phyloP scores from a whole-genome alignment of 257 asterid genomes.

The Galeopsis tetrahit region DNA sequence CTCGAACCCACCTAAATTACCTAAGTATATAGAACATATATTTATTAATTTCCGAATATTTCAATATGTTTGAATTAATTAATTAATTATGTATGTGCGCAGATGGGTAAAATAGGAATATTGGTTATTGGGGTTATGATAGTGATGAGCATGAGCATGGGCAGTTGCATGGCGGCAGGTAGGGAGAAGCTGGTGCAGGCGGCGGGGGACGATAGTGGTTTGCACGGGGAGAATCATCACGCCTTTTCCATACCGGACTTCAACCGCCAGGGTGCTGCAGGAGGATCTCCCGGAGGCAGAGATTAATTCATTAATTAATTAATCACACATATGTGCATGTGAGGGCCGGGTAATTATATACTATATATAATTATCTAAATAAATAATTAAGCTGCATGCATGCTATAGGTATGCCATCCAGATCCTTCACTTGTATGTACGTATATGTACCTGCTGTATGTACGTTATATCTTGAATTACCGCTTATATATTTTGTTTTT shows the following conservation, averaged over 20 bases:
- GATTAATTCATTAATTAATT: slow-evolving; percentile 16
- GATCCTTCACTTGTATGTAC: no score
- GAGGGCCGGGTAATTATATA: no score
- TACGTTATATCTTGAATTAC: no score
- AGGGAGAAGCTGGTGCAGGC: neutral
- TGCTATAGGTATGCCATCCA: neutral
- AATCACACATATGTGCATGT: neutral
- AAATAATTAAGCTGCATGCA: neutral
- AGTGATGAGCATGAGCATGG: slow-evolving; percentile 15
- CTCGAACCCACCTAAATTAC: no score
- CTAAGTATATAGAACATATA: no score
- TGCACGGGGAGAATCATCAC: slow-evolving; percentile 46
- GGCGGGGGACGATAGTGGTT: slow-evolving; percentile 5
- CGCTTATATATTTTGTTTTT: no score
- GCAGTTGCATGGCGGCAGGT: slow-evolving; percentile 28
- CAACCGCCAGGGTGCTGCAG: slow-evolving; percentile 37
- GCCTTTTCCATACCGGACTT: slow-evolving; percentile 41
- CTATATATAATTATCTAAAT: neutral
- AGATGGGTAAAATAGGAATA: slow-evolving; percentile 29
- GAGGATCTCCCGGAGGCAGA: slow-evolving; percentile 33
- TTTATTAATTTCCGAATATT: no score
- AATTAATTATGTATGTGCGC: no score
- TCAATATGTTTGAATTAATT: no score
- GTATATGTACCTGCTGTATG: no score
- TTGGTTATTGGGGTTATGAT: slow-evolving; percentile 23